Evolutionary conservation across 768 basidiomycete genomes (phyloP), one percentile per base, ranked within the genome.

Genomic region (Auriculariales sp.): DNA sequence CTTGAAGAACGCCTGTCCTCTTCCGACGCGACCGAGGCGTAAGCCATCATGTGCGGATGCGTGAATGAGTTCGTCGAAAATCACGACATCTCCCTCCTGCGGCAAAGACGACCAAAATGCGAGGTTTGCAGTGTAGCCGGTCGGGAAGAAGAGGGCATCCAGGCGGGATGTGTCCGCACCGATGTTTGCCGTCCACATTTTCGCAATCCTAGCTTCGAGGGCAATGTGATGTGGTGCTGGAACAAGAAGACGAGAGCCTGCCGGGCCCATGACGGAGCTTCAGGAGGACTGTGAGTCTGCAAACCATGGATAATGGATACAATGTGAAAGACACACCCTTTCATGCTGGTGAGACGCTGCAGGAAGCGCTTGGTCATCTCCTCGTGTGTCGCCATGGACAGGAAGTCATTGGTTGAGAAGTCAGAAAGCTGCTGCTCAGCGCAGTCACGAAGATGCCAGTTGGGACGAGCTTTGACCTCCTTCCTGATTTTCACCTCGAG

Each of bases 11-110:
- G 36, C 42, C n/a, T n/a, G n/a, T n/a, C n/a, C n/a, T n/a, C n/a
- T n/a, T n/a, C n/a, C n/a, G n/a, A n/a, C n/a, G 28, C 83, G 73
- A 7, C 61, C 52, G 0, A 75, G 70, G n/a, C 84, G 73, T 64
- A 93, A 74, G 7, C 93, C 92, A 56, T 95, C 91, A 62, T 92
- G 88, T 12, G 91, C 88, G 1, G 79, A 83, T 0, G 92, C 92
- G 59, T 95, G 93, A 42, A 94, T 83, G 56, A 86, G 77, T 55
- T 85, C 87, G 60, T 98, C 92, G 57, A 79, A 81, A 12, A 94
- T 65, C 36, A 95, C 63, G 44, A 75, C 74, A 60, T 98, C 93
- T 10, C 79, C 79, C 0, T 69, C 61, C 52, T 86, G 86, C 0
- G 92, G 92, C 0, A 95, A 64, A 39, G 76, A 75, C 0, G 85